Evolutionary conservation across 495 filamentous ascomycete species (phyloP).

Genomic region (Letharia lupina): DNA sequence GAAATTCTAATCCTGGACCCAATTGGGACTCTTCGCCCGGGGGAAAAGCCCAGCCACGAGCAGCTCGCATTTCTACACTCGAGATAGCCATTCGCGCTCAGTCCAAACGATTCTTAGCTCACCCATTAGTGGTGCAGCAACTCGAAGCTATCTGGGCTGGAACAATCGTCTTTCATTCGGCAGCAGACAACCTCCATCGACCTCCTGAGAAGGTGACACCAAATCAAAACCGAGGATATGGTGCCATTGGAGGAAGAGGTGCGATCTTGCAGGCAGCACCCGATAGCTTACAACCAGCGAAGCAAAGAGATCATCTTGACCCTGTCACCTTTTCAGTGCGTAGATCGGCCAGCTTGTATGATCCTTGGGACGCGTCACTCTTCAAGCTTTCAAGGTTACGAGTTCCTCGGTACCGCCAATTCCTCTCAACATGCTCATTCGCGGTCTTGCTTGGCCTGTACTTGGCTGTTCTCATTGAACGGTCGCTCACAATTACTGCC

Average conservation of each 20-base stretch:
- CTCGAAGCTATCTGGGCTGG: conserved; percentile 94
- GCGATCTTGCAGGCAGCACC: conserved; percentile 23
- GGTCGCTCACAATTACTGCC: conserved; percentile 66
- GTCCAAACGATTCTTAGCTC: conserved; percentile 81
- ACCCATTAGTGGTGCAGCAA: conserved; percentile 84
- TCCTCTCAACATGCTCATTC: conserved; percentile 78
- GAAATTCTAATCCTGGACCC: conserved; percentile 27
- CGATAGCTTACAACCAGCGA: conserved; percentile 25
- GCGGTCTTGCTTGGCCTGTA: conserved; percentile 76
- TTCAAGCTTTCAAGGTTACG: conserved; percentile 85
- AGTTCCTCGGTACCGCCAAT: conserved; percentile 82
- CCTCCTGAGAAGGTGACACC: conserved; percentile 28
- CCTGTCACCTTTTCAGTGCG: conserved; percentile 39
- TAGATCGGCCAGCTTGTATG: conserved; percentile 77
- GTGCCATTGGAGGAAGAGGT: conserved; percentile 24
- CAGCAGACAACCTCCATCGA: conserved; percentile 73
- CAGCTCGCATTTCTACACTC: conserved; percentile 76
- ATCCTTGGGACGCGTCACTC: conserved; percentile 76
- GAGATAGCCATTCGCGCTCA: conserved; percentile 86
- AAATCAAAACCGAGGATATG: conserved; percentile 30
- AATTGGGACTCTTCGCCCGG: conserved; percentile 32
- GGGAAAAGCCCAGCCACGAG: conserved; percentile 37
- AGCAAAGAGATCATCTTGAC: conserved; percentile 28
- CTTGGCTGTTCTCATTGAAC: conserved; percentile 60
- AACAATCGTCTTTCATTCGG: conserved; percentile 83